Conservation (phyloP, 129 eudicot species). For the Lactuca saligna region DNA sequence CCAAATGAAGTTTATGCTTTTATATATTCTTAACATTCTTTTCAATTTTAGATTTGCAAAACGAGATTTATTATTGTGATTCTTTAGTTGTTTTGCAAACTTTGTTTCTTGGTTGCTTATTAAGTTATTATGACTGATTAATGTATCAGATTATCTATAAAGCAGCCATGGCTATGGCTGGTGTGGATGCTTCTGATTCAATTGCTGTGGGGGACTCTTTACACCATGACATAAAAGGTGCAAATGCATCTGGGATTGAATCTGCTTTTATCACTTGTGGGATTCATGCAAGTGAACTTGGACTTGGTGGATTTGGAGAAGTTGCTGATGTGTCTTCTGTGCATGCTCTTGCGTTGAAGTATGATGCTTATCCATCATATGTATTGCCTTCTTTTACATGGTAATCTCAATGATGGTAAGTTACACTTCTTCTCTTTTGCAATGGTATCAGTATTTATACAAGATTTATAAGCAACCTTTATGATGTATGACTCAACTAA, state of each 20-base stretch:
- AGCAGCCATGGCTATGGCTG: constrained; percentile 75
- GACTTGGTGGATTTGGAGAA: constrained; percentile 63
- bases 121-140: neutral
- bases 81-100: neutral
- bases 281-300: constrained; percentile 81
- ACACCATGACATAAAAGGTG: constrained; percentile 97
- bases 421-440: neutral
- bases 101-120: neutral
- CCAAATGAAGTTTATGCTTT: too few species aligned
- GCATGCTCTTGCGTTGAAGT: constrained; percentile 50
- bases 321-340: constrained; percentile 53
- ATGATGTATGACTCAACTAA: too few species aligned
- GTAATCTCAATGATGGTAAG: constrained; percentile 38
- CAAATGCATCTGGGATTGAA: constrained; percentile 77
- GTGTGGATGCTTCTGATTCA: constrained; percentile 71
- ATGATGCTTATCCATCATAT: constrained; percentile 71
- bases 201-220: constrained; percentile 93
- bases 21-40: too few species aligned
- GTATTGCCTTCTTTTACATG: constrained; percentile 76
- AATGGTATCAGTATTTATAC: neutral
- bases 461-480: neutral
- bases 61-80: neutral
- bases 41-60: neutral
- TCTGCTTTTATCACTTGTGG: constrained; percentile 80
- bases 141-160: constrained; percentile 62